Conservation (phyloP, 2,329 filamentous ascomycete genomes). For the Paraphoma sp. region DNA sequence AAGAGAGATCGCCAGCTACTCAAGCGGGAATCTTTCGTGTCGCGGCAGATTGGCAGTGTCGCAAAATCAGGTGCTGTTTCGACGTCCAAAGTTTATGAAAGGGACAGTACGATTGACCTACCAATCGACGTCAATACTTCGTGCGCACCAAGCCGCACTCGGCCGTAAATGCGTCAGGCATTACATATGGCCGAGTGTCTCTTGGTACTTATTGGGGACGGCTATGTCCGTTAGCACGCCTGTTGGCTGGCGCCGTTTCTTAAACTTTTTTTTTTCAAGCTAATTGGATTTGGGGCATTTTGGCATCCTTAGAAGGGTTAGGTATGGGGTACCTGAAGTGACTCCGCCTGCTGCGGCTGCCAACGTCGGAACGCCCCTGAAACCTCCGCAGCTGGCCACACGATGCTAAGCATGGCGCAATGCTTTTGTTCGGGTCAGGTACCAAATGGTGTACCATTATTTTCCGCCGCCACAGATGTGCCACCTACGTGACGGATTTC, state of each 20-base stretch:
- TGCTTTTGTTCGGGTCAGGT: neutral
- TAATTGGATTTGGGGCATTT: too few relatives aligned
- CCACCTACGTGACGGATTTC: neutral
- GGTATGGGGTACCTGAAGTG: too few relatives aligned
- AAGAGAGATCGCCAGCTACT: too few relatives aligned
- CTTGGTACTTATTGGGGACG: neutral
- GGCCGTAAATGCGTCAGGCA: neutral
- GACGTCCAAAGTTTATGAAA: too few relatives aligned
- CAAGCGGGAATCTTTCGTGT: too few relatives aligned
- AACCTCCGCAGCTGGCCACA: neutral
- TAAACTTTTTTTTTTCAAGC: too few relatives aligned
- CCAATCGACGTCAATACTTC: too few relatives aligned
- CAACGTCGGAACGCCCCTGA: neutral
- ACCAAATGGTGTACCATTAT: neutral
- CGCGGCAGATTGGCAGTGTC: too few relatives aligned
- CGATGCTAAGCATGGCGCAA: neutral
- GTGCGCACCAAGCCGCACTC: too few relatives aligned
- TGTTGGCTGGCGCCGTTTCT: neutral
- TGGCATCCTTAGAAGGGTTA: too few relatives aligned
- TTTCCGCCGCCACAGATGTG: neutral
- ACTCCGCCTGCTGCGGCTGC: neutral
- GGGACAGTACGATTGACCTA: too few relatives aligned
- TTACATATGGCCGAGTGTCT: neutral
- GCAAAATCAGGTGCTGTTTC: too few relatives aligned
- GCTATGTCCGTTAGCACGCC: neutral